Base-by-base conservation (phyloP, 768 basidiomycete species). In the Tubosaeta sp. region DNA sequence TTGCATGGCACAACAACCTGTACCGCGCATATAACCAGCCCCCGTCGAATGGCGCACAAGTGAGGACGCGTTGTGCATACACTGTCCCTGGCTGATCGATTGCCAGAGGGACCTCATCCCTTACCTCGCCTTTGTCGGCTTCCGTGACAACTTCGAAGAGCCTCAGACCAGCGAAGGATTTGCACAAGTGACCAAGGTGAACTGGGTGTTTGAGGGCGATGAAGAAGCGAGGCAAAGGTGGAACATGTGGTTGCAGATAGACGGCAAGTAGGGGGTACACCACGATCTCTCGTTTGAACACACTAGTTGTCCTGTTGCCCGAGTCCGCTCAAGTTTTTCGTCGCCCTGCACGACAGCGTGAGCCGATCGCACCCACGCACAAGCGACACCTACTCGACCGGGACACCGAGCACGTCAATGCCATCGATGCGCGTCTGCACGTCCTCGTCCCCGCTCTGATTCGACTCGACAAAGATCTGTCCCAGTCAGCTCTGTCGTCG, bases 1-100 rank as follows among this genome's bases (percentile, higher is more conserved):
- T 95, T 7, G 91, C 91, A 3, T 89, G 85, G 85, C 95, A 97
- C 68, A 97, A 97, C 66, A 95, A 95, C 61, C 69, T 94, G 8
- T 97, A 95, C 64, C 82, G 95, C 29, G 83, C 91, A 34, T 89
- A 74, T 57, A 80, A 79, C 54, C 70, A 79, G 29, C 81, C 83
- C 0, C 65, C 78, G 3, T 73, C 74, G 22, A 66, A 38, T 27
- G 51, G 42, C 14, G 27, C 46, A 22, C 53, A 54, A 26, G 60
- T 61, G 39, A 55, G 56, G 13, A 27, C 29, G 35, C 10, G 2
- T 46, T 26, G 6, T 22, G 16, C 26, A 17, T 39, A 11, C 43
- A 48, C 11, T 10, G 43, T 46, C 32, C 32, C 8, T 34, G 7
- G 37, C 35, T 62, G 31, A 53, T 45, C 0, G 37, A 13, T 33